Evolutionary conservation across 257 asterid species (phyloP).

Genomic region (Buddleja alternifolia): DNA sequence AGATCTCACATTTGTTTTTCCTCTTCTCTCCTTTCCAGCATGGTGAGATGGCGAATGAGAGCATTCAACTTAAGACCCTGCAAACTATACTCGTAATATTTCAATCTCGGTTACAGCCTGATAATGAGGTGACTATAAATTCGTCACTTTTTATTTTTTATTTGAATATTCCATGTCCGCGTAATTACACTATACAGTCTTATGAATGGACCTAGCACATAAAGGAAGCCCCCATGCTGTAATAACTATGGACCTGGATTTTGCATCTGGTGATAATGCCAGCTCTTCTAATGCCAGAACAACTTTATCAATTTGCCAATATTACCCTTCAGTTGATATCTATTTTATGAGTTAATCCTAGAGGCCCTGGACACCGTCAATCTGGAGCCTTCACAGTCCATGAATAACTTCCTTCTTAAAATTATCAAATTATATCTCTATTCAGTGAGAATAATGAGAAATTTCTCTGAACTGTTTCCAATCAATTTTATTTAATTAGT

Average conservation of each 20-base stretch:
- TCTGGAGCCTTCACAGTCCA: no score
- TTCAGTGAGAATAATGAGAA: no score
- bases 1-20: conserved; percentile 18
- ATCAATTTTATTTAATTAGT: no score
- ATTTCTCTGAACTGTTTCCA: no score
- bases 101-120: conserved; percentile 91
- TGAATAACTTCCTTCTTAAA: no score
- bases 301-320: no score
- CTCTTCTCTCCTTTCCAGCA: conserved; percentile 57
- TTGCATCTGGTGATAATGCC: not conserved
- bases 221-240: conserved; percentile 7
- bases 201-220: conserved; percentile 23
- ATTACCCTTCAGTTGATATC: no score
- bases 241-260: not conserved
- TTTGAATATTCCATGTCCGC: conserved; percentile 25
- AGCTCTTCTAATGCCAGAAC: no score
- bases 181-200: conserved; percentile 6
- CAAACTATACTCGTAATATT: conserved; percentile 89
- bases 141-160: conserved; percentile 13
- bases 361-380: no score
- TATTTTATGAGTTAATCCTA: no score
- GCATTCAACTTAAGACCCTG: conserved; percentile 87
- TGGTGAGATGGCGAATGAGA: conserved; percentile 94
- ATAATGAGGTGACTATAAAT: conserved; percentile 71
- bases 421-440: no score